Evolutionary conservation across 2,329 filamentous ascomycete species (phyloP), one percentile per base, ranked within the genome.

Genomic region (Neonectria coccinea): DNA sequence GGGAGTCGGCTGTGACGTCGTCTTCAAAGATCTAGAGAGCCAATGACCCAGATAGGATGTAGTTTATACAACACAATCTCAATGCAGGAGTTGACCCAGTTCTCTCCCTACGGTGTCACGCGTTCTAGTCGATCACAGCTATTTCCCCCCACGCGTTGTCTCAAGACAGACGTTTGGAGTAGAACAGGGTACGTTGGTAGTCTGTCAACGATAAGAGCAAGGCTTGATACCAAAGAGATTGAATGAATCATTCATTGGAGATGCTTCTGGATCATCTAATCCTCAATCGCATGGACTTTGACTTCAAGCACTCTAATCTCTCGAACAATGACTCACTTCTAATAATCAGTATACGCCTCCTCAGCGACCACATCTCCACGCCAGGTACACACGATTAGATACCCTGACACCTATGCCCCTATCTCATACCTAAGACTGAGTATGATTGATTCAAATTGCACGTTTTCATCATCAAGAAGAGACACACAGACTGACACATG

Each of bases 1-100:
- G 81, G 85, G 56, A 87, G 85, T 36, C 39, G 57, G 14, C 14
- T 63, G 20, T 63, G 39, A 58, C 2, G 1, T 44, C 16, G 10
- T 44, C 6, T 18, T 8, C 5, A 8, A 7, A 8, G 14, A 10
- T 7, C 45, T 33, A 33, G n/a, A 5, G 18, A 11, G 3, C 4
- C 18, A 11, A 42, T 20, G 39, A 2, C n/a, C 8, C 8, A 42
- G 11, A 11, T 20, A 20, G 3, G 4, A 11, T 18, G n/a, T 20
- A 42, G 39, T 11, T 11, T 18, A 41, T 42, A 20, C 8, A 20
- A 18, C 8, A 9, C 7, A 42, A 5, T 9, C 39, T n/a, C 36
- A 39, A 8, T n/a, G 36, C 14, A 39, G 14, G 14, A 39, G 36
- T n/a, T n/a, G 6, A 39, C 36, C 14, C 14, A 8, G 33, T 7